These are phyloP conservation scores for Arthrobotrys sphaeroides DNA, from an alignment of 2,329 filamentous ascomycete genomes.

Conservation along the genomic window DNA sequence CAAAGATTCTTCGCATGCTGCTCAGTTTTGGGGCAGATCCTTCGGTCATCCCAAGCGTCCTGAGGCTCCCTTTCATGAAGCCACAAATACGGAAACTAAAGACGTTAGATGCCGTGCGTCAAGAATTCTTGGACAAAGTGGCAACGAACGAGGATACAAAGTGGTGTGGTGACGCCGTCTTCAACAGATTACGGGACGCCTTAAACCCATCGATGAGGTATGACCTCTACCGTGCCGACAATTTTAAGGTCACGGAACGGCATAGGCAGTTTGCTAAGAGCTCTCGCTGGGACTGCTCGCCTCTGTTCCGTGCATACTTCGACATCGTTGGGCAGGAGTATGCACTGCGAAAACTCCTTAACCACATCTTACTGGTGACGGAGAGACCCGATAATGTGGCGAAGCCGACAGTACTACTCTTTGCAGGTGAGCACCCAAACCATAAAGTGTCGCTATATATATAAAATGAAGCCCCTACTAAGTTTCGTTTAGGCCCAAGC, in stretches of 20 bases:
- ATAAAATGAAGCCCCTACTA: no score
- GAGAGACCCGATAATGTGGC: slow-evolving; percentile 54
- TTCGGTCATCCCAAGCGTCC: not conserved
- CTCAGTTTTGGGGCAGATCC: not conserved
- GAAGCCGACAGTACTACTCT: slow-evolving; percentile 62
- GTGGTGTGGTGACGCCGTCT: not conserved
- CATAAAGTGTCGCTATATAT: no score
- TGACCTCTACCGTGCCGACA: not conserved
- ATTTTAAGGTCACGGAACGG: not conserved
- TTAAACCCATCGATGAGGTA: slow-evolving; percentile 14
- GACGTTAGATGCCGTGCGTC: not conserved
- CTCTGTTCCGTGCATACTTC: not conserved
- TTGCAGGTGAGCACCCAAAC: slow-evolving; percentile 60
- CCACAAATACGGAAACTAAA: not conserved
- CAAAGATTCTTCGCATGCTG: not conserved
- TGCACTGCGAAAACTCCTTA: not conserved
- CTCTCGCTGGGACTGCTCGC: not conserved
- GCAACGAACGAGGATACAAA: not conserved
- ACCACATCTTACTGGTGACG: not conserved
- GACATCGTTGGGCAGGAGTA: not conserved
- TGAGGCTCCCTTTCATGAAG: not conserved
- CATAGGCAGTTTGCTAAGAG: not conserved
- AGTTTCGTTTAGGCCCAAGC: slow-evolving; percentile 59
- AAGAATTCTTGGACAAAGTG: not conserved
- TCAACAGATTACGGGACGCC: not conserved